Evolutionary conservation across 306 rosid genomes (phyloP).

Genomic region (Crotalaria pallida): DNA sequence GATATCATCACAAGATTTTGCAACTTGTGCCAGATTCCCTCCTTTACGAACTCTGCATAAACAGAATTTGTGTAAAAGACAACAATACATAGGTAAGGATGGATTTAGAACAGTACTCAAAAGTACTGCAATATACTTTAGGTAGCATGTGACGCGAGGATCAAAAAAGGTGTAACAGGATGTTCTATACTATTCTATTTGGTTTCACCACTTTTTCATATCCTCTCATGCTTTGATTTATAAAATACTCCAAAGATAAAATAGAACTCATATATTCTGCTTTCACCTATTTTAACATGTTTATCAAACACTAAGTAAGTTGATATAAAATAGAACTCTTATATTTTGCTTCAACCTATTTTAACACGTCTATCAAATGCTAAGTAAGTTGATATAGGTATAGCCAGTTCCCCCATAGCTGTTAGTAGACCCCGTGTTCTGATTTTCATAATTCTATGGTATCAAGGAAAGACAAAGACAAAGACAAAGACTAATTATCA

Average conservation of each 20-base stretch:
- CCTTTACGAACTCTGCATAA: slow-evolving; percentile 73
- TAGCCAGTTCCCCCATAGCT: not conserved
- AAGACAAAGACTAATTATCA: not conserved
- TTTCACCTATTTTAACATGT: too few species aligned
- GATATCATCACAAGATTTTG: slow-evolving; percentile 84
- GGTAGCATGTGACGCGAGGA: too few species aligned
- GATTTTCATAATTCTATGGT: not conserved
- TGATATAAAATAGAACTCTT: too few species aligned
- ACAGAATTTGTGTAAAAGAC: slow-evolving; percentile 9
- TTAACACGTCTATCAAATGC: too few species aligned
- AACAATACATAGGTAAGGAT: not conserved
- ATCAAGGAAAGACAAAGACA: not conserved
- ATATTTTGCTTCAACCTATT: too few species aligned
- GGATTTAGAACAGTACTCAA: not conserved
- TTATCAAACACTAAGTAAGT: not conserved
- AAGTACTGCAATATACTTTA: not conserved
- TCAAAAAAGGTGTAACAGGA: too few species aligned
- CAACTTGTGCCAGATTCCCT: slow-evolving; percentile 43
- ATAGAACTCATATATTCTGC: too few species aligned
- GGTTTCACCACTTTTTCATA: too few species aligned
- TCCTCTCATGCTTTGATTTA: too few species aligned
- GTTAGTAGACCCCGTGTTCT: not conserved
- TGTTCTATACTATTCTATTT: too few species aligned
- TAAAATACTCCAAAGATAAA: too few species aligned
- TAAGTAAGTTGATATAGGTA: not conserved